Conservation (phyloP, 2,329 filamentous ascomycete genomes). For the Lomentospora prolificans region DNA sequence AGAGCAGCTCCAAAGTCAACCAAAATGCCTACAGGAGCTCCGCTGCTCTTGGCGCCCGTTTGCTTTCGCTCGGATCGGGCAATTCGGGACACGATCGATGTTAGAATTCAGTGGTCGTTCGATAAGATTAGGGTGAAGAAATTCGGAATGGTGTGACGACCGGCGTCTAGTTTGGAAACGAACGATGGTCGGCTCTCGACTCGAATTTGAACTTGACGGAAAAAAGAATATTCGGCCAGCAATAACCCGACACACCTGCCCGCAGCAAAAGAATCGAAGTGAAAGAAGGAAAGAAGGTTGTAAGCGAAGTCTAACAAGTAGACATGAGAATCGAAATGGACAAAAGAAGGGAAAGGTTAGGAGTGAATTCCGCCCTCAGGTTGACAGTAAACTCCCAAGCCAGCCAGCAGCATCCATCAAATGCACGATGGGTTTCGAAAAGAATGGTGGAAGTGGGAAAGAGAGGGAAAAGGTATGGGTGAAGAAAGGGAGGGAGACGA, state of each 20-base stretch:
- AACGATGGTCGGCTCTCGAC: background rate
- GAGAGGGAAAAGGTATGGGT: background rate
- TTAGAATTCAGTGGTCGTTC: too few species aligned
- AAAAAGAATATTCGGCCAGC: background rate
- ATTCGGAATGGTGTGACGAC: background rate
- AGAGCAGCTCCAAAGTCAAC: background rate
- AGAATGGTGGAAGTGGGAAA: background rate
- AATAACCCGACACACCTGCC: background rate
- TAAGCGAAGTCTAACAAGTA: background rate
- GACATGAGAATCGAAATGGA: background rate
- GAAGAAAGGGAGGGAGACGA: background rate
- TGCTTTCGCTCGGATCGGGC: background rate
- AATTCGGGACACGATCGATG: background rate
- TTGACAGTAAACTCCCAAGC: background rate
- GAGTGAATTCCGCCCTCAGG: background rate
- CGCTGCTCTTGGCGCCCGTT: slow-evolving; percentile 1
- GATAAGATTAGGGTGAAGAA: too few species aligned
- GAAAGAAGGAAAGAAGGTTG: slow-evolving; percentile 4
- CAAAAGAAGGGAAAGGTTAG: slow-evolving; percentile 3
- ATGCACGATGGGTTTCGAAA: background rate
- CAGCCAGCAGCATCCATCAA: background rate
- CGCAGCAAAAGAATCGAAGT: background rate
- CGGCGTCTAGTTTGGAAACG: background rate
- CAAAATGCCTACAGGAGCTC: background rate
- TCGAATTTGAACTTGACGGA: background rate